phyloP scores from a whole-genome alignment of 2,329 filamentous ascomycete species.

The Diaporthe caulivora region DNA sequence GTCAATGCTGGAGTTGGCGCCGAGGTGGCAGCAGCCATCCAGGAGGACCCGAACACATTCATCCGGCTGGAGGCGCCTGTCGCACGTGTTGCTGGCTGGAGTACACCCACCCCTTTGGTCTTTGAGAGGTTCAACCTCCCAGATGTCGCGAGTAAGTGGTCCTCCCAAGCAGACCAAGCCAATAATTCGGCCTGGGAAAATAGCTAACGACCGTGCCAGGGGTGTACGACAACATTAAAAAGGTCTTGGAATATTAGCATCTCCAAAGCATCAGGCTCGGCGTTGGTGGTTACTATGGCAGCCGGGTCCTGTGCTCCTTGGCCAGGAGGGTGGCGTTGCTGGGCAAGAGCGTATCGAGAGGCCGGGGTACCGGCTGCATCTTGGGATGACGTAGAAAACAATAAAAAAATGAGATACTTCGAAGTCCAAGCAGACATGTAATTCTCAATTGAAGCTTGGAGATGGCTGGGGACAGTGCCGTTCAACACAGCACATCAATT shows the following conservation, averaged over 20 bases:
- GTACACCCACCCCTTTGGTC: slow-evolving; percentile 82
- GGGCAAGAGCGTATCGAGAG: not conserved
- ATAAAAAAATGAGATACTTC: not conserved
- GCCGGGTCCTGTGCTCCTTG: not conserved
- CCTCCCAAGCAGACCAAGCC: not conserved
- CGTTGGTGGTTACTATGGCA: slow-evolving; percentile 10
- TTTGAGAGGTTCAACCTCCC: slow-evolving; percentile 88
- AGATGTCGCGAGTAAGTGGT: slow-evolving; percentile 84
- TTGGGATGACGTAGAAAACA: not conserved
- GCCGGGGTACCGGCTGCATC: not conserved
- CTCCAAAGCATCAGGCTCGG: not conserved
- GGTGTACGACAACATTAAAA: slow-evolving; percentile 79
- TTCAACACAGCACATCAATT: not conserved
- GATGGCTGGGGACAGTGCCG: not conserved
- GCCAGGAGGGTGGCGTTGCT: slow-evolving; percentile 7
- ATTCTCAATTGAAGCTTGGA: not conserved
- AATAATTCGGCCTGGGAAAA: not conserved
- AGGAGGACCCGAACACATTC: slow-evolving; percentile 83
- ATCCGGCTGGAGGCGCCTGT: slow-evolving; percentile 87
- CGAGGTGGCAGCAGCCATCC: slow-evolving; percentile 88
- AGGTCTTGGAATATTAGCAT: slow-evolving; percentile 71
- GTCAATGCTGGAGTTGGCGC: slow-evolving; percentile 90
- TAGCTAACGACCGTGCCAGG: slow-evolving; percentile 60
- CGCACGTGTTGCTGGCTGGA: slow-evolving; percentile 88
- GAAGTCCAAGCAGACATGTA: not conserved